Evolutionary conservation across 768 basidiomycete species (phyloP).

Genomic region (Cystobasidium onofrii): DNA sequence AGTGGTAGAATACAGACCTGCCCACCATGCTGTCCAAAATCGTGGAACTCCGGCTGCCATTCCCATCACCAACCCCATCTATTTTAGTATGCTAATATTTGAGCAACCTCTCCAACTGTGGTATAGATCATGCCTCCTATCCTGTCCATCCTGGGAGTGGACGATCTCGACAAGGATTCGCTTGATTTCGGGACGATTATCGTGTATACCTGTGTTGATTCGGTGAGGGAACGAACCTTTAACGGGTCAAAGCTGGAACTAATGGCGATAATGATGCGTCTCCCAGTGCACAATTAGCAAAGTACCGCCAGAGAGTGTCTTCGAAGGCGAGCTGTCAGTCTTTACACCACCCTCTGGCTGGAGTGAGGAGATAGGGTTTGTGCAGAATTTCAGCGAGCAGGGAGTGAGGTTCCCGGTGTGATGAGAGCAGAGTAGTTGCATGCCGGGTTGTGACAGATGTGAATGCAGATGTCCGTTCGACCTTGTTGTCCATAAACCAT

Average conservation of each 20-base stretch:
- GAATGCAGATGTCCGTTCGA: too few relatives aligned
- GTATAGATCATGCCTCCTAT: constrained; percentile 39
- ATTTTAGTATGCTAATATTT: too few relatives aligned
- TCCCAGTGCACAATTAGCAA: not conserved
- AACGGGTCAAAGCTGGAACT: not conserved
- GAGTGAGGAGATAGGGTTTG: constrained; percentile 33
- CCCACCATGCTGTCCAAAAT: too few relatives aligned
- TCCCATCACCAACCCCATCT: too few relatives aligned
- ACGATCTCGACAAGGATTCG: constrained; percentile 36
- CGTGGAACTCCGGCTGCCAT: too few relatives aligned
- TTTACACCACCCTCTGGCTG: constrained; percentile 34
- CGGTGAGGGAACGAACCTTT: not conserved
- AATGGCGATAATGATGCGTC: not conserved
- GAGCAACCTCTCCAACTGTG: too few relatives aligned
- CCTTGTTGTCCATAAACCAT: too few relatives aligned
- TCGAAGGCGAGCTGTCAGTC: not conserved
- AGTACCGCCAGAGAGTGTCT: constrained; percentile 31
- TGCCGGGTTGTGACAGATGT: too few relatives aligned
- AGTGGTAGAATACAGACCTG: too few relatives aligned
- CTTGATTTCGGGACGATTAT: constrained; percentile 35
- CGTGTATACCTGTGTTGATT: constrained; percentile 36
- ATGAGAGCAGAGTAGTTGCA: too few relatives aligned
- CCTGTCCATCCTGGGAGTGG: constrained; percentile 34
- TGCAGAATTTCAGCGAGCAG: constrained; percentile 34
- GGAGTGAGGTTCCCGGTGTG: constrained; percentile 26